Evolutionary conservation across 176 grass and related monocot species (phyloP).

Genomic region (Triticum turgidum): DNA sequence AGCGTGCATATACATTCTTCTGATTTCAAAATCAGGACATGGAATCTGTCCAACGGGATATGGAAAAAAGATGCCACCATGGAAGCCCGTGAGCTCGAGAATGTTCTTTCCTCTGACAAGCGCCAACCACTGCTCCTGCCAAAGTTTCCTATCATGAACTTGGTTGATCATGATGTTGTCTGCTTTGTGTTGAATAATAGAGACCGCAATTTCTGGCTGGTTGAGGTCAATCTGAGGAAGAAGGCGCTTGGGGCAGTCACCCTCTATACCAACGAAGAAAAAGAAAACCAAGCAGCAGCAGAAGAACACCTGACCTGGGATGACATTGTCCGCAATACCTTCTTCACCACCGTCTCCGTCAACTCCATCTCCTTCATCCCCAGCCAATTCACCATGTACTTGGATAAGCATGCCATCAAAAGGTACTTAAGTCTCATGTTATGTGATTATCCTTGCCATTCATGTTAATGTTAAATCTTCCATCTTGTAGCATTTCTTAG

Average conservation of each 20-base stretch:
- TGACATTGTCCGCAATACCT: neutral
- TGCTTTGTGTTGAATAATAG: constrained; percentile 2
- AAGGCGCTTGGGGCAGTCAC: neutral
- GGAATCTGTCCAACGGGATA: neutral
- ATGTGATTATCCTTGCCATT: neutral
- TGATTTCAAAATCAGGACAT: neutral
- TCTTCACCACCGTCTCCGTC: neutral
- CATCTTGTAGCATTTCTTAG: neutral
- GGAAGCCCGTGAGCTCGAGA: neutral
- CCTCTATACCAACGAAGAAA: neutral
- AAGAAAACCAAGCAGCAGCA: neutral
- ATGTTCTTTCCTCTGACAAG: neutral
- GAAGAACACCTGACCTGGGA: neutral
- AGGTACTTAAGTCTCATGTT: constrained; percentile 6
- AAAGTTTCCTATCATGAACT: constrained; percentile 9
- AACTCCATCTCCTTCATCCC: neutral
- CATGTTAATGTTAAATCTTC: neutral
- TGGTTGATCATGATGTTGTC: neutral
- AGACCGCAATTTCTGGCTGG: neutral
- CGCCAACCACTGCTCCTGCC: neutral
- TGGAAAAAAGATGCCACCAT: neutral
- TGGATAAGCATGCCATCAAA: neutral
- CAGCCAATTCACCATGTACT: neutral
- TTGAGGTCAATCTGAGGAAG: constrained; percentile 6
- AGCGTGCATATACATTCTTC: neutral